Percentiles rank a stretch among this genome's conserved stretches.
These are phyloP conservation scores for Mallotus nudiflorus DNA, from an alignment of 345 rosid species.

Conservation along the genomic window DNA sequence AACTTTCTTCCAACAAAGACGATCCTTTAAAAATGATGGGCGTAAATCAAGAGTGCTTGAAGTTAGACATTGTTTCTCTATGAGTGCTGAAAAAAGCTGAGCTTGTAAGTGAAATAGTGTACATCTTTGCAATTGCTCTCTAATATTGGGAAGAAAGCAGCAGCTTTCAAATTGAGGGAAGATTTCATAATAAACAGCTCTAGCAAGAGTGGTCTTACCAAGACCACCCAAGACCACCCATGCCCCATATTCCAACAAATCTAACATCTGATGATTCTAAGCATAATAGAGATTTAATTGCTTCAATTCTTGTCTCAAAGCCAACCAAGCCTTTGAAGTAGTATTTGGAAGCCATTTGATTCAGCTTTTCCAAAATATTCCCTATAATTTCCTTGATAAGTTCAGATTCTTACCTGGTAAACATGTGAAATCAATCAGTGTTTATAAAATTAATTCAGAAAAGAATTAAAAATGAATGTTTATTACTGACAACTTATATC, in stretches of 20 bases:
- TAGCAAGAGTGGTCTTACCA: constrained; percentile 7
- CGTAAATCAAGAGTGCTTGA: neutral
- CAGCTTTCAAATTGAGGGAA: neutral
- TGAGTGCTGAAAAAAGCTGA: neutral
- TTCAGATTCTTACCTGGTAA: neutral
- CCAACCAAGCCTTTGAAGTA: constrained; percentile 1
- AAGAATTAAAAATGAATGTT: too few relatives aligned
- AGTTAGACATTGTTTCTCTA: neutral
- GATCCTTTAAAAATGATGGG: neutral
- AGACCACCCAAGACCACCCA: constrained; percentile 16
- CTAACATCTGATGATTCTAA: neutral
- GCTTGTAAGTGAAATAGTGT: neutral
- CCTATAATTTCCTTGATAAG: neutral
- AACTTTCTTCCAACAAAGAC: neutral
- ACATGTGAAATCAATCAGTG: neutral
- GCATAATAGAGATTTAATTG: neutral
- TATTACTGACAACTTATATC: too few relatives aligned
- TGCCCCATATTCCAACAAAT: constrained; percentile 3
- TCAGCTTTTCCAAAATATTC: neutral
- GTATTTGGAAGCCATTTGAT: neutral
- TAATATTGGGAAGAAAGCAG: neutral
- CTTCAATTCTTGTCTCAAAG: neutral
- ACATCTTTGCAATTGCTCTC: neutral
- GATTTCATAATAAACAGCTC: neutral
- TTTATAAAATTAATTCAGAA: too few relatives aligned